Percentiles rank a stretch among this genome's conserved stretches.
phyloP scores from a whole-genome alignment of 106 monocot genomes.

The Dendrobium nobile region DNA sequence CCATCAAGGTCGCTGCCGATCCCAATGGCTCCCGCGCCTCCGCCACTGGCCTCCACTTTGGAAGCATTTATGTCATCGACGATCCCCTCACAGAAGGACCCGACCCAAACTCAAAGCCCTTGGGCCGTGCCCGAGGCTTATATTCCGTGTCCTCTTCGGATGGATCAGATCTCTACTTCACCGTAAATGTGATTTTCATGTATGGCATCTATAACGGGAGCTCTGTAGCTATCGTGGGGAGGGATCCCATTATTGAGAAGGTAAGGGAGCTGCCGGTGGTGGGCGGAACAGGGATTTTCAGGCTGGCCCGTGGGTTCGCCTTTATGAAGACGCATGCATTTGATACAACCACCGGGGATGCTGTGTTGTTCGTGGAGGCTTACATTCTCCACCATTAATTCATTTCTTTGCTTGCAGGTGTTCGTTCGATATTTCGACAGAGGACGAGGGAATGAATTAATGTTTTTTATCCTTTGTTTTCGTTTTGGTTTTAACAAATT shows the following conservation, averaged over 20 bases:
- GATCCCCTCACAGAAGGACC: slow-evolving; percentile 39
- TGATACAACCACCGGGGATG: slow-evolving; percentile 1
- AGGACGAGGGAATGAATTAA: too few relatives aligned
- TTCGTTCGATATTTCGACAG: too few relatives aligned
- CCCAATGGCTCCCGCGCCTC: background rate
- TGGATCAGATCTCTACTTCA: slow-evolving; percentile 1
- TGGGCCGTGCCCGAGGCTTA: slow-evolving; percentile 34
- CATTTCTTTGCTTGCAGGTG: background rate
- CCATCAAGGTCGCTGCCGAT: slow-evolving; percentile 11
- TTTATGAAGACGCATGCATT: slow-evolving; percentile 7
- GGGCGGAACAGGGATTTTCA: slow-evolving; percentile 28
- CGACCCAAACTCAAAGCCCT: slow-evolving; percentile 2
- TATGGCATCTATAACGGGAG: slow-evolving; percentile 29
- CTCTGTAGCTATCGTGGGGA: slow-evolving; percentile 17
- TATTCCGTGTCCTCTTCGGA: slow-evolving; percentile 14
- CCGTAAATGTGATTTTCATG: slow-evolving; percentile 13
- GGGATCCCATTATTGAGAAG: background rate
- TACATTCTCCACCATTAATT: background rate
- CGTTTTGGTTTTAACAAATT: too few relatives aligned
- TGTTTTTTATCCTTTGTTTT: too few relatives aligned
- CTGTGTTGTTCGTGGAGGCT: slow-evolving; percentile 17
- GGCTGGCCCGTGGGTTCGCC: slow-evolving; percentile 22
- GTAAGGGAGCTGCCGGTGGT: slow-evolving; percentile 31
- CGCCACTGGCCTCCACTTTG: background rate
- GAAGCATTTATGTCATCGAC: slow-evolving; percentile 20